These are phyloP conservation scores for Pinus albicaulis DNA, from an alignment of 75 land plant genomes.

Conservation along the genomic window DNA sequence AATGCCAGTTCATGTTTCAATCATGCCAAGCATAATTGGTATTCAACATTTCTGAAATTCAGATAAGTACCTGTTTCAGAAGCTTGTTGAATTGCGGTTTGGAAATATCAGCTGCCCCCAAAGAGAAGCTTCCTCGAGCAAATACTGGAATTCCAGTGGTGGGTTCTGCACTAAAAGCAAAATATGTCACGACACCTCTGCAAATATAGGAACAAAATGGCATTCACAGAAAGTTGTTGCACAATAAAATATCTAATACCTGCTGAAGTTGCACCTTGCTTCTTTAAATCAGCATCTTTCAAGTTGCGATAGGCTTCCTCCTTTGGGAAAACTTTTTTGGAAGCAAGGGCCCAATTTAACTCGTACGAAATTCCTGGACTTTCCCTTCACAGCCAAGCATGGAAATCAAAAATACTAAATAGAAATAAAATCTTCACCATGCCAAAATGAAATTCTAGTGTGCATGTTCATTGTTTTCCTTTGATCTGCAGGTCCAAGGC, in stretches of 20 bases:
- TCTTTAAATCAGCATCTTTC: conserved; percentile 41
- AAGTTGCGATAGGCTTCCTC: conserved; percentile 64
- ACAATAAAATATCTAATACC: conserved; percentile 19
- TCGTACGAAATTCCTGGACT: conserved; percentile 52
- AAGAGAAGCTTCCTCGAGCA: conserved; percentile 45
- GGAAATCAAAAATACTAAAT: neutral
- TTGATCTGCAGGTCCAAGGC: neutral
- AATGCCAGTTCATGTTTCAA: neutral
- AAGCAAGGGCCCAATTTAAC: conserved; percentile 66
- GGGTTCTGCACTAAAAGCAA: conserved; percentile 24
- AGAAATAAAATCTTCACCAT: neutral
- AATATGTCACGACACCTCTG: neutral
- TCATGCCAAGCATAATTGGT: neutral
- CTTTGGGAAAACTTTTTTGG: conserved; percentile 53
- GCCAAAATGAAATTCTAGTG: neutral
- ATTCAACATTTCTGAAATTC: neutral
- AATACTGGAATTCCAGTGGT: conserved; percentile 38
- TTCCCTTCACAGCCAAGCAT: conserved; percentile 41
- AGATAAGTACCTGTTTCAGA: conserved; percentile 43
- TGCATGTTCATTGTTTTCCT: neutral
- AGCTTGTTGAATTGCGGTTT: conserved; percentile 60
- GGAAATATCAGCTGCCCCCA: conserved; percentile 42
- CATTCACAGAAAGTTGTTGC: neutral
- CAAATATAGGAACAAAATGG: neutral
- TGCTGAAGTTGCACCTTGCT: conserved; percentile 41